These are phyloP conservation scores for Hymenoscyphus repandus DNA, from an alignment of 2,329 filamentous ascomycete species.

Conservation along the genomic window DNA sequence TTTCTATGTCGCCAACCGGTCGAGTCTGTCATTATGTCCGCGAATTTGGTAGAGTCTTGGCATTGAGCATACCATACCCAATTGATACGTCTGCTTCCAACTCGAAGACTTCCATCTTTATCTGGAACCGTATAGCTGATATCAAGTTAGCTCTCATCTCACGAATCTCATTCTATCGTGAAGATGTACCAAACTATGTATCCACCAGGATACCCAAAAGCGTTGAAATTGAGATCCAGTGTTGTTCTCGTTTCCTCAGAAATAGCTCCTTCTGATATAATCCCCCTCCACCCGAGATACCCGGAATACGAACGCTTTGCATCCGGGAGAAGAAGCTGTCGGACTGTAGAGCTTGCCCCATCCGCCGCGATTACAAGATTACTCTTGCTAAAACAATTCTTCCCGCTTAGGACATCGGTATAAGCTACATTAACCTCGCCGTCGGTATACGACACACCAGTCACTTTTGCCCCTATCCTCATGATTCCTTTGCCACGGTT, in stretches of 20 bases:
- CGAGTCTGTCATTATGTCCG: conserved; percentile 26
- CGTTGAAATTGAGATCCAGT: neutral
- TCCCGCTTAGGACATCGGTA: neutral
- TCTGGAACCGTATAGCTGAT: conserved; percentile 37
- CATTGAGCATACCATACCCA: conserved; percentile 39
- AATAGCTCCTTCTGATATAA: neutral
- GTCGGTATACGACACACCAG: neutral
- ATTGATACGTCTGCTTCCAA: conserved; percentile 36
- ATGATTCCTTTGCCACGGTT: neutral
- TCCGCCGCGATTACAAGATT: conserved; percentile 1
- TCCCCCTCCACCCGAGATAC: neutral
- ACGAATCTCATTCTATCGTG: neutral
- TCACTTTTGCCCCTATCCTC: neutral
- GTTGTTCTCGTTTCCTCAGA: neutral
- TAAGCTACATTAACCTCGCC: neutral
- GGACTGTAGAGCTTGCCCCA: neutral
- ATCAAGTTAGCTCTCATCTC: neutral
- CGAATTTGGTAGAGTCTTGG: conserved; percentile 3
- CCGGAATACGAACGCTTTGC: neutral
- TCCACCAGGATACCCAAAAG: neutral
- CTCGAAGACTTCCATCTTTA: conserved; percentile 33
- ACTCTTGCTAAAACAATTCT: neutral
- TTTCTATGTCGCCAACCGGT: conserved; percentile 18
- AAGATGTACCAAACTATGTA: neutral
- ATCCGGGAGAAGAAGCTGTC: neutral